phyloP scores from a whole-genome alignment of 2,329 filamentous ascomycete genomes.

The Epichloe festucae region DNA sequence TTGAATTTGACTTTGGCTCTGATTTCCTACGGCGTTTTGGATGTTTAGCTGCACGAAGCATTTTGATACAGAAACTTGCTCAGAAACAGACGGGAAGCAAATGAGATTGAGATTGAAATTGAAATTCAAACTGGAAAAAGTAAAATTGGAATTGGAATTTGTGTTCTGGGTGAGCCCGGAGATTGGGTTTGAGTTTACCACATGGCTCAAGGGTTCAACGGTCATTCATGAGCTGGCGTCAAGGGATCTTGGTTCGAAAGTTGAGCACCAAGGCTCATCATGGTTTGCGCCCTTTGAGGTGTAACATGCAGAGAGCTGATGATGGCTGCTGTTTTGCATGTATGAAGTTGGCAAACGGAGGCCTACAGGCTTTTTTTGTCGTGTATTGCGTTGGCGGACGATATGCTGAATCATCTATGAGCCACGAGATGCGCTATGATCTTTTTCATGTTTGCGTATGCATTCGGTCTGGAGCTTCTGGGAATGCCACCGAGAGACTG shows the following conservation, averaged over 20 bases:
- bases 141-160: neutral
- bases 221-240: slow-evolving; percentile 1
- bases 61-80: neutral
- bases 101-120: neutral
- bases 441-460: neutral
- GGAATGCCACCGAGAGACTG: neutral
- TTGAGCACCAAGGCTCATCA: neutral
- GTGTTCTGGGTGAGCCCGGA: neutral
- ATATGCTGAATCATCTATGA: too few relatives aligned
- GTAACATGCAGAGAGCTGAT: slow-evolving; percentile 1
- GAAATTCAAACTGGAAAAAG: neutral
- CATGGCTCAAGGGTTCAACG: neutral
- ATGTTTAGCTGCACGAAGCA: neutral
- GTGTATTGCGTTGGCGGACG: too few relatives aligned
- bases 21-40: neutral
- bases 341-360: neutral
- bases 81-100: neutral
- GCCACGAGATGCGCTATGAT: too few relatives aligned
- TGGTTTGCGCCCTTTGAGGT: neutral
- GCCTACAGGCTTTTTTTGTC: neutral
- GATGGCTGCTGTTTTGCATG: slow-evolving; percentile 1
- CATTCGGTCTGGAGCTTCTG: slow-evolving; percentile 1
- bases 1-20: neutral
- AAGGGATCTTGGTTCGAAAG: neutral
- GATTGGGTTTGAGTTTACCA: neutral